Evolutionary conservation across 768 basidiomycete genomes (phyloP).

Genomic region (Ephemerocybe angulata): DNA sequence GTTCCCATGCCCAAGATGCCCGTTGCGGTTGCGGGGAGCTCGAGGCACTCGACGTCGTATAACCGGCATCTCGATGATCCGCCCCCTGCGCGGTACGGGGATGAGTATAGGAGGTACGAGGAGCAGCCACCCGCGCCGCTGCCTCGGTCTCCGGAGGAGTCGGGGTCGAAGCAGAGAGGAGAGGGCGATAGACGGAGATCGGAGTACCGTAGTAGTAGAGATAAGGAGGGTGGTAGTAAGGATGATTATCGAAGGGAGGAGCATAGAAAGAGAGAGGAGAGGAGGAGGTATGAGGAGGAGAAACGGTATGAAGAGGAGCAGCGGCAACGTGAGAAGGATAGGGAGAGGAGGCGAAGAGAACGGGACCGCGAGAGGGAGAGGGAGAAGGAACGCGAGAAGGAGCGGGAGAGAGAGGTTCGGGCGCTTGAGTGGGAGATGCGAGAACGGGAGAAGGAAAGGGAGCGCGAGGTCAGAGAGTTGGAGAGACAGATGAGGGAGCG

Average conservation of each 20-base stretch:
- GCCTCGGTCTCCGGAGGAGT: not conserved
- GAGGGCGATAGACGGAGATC: constrained; percentile 14
- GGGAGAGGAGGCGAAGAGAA: constrained; percentile 13
- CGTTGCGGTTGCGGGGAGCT: not conserved
- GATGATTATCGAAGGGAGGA: constrained; percentile 12
- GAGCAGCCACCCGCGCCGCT: not conserved
- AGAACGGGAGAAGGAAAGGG: constrained; percentile 5
- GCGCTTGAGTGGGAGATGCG: not conserved
- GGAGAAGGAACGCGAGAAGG: constrained; percentile 2
- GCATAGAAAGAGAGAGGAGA: constrained; percentile 7
- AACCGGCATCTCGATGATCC: not conserved
- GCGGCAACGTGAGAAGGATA: constrained; percentile 16
- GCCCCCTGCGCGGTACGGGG: not conserved
- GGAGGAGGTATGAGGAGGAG: constrained; percentile 9
- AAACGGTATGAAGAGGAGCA: constrained; percentile 14
- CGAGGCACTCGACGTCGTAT: constrained; percentile 2
- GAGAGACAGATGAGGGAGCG: not conserved
- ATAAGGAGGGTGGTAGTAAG: constrained; percentile 17
- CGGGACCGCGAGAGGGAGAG: constrained; percentile 6
- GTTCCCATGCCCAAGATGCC: constrained; percentile 7
- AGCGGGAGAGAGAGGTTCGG: not conserved
- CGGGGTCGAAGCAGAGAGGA: constrained; percentile 6
- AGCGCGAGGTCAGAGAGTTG: not conserved
- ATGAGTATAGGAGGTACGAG: not conserved
- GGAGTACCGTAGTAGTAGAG: constrained; percentile 9